Conservation (phyloP, 2,329 filamentous ascomycete species). For the Colletotrichum tofieldiae region DNA sequence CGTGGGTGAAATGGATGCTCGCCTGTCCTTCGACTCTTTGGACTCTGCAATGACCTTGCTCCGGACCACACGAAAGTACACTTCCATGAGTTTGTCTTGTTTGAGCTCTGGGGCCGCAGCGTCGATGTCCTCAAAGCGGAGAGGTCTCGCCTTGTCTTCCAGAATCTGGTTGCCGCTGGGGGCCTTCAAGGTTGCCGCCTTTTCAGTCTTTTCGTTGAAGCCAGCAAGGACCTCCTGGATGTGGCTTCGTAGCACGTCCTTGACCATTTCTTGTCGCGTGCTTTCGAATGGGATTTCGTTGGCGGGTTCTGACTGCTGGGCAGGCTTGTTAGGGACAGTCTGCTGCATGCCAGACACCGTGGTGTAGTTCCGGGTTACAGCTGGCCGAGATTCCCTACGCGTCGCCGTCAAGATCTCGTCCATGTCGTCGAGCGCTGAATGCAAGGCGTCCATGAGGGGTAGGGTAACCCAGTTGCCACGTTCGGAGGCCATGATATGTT, state of each 20-base stretch:
- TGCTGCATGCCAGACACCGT: slow-evolving; percentile 10
- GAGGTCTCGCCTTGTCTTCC: slow-evolving; percentile 12
- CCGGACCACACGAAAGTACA: slow-evolving; percentile 66
- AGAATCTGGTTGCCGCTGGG: slow-evolving; percentile 26
- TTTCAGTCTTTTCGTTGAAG: slow-evolving; percentile 55
- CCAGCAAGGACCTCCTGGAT: slow-evolving; percentile 64
- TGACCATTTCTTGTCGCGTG: slow-evolving; percentile 55
- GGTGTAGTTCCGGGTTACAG: slow-evolving; percentile 12
- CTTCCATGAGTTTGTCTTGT: slow-evolving; percentile 65
- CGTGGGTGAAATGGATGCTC: slow-evolving; percentile 32
- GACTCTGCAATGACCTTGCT: slow-evolving; percentile 57
- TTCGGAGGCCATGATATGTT: slow-evolving; percentile 45
- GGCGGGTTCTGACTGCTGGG: neutral
- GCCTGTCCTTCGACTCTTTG: slow-evolving; percentile 47
- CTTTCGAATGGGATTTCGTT: neutral
- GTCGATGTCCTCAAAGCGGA: slow-evolving; percentile 62
- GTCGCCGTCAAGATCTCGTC: slow-evolving; percentile 61
- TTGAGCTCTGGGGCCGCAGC: slow-evolving; percentile 64
- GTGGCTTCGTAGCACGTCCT: slow-evolving; percentile 64
- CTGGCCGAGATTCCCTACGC: slow-evolving; percentile 41
- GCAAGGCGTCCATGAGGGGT: slow-evolving; percentile 56
- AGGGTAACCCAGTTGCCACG: slow-evolving; percentile 51
- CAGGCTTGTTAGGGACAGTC: neutral
- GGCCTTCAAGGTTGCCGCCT: slow-evolving; percentile 7
- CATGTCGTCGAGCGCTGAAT: slow-evolving; percentile 58